Conservation (phyloP, 139 green algal genomes). For the Chlorella sorokiniana region DNA sequence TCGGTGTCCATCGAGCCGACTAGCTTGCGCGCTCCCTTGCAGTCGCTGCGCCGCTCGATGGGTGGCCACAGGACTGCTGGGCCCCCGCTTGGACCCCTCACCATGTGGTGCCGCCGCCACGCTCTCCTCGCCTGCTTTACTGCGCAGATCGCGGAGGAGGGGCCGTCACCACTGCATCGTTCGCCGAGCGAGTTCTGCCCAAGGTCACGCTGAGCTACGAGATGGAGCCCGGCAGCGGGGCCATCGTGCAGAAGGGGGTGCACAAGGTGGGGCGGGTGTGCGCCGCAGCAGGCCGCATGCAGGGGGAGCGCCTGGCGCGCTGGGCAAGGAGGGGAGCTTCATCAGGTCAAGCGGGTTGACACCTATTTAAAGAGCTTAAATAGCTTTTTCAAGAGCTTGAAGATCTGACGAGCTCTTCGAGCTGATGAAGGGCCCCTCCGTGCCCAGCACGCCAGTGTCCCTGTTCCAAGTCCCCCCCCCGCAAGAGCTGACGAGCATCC, state of each 20-base stretch:
- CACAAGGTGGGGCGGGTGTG: neutral
- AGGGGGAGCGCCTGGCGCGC: neutral
- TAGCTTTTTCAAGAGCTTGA: no score
- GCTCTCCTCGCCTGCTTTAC: neutral
- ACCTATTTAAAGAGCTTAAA: no score
- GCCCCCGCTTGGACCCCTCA: no score
- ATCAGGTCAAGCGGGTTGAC: no score
- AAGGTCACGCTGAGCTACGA: constrained; percentile 38
- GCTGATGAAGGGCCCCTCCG: no score
- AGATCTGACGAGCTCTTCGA: neutral
- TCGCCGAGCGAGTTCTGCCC: constrained; percentile 36
- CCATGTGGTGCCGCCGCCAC: no score
- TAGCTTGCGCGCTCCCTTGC: neutral
- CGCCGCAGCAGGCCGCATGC: neutral
- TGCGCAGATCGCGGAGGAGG: constrained; percentile 34
- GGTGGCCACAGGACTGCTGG: no score
- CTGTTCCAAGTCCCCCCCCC: no score
- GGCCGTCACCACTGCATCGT: constrained; percentile 23
- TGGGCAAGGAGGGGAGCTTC: no score
- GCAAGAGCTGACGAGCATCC: neutral
- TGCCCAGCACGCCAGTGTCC: no score
- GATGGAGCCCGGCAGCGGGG: constrained; percentile 45
- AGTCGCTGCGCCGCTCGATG: neutral
- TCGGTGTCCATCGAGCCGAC: neutral
- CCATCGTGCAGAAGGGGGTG: constrained; percentile 23